Percentiles rank a stretch among this genome's conserved stretches.
Evolutionary conservation across 306 rosid genomes (phyloP).

Genomic region (Abrus precatorius): DNA sequence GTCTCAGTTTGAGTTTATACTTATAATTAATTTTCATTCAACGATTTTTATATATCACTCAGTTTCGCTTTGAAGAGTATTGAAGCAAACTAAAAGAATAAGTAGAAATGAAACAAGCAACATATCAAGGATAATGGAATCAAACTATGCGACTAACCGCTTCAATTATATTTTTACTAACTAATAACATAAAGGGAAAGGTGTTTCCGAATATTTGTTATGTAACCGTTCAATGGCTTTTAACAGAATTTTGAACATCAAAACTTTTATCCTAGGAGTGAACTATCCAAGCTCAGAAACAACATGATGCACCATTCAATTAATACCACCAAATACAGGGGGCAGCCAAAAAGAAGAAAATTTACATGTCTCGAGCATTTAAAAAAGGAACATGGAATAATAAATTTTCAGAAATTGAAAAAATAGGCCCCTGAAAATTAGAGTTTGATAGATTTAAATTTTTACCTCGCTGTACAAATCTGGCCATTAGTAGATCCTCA

Average conservation of each 20-base stretch:
- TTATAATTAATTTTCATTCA: not conserved
- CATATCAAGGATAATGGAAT: slow-evolving; percentile 29
- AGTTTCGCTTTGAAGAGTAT: not conserved
- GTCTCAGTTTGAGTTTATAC: not conserved
- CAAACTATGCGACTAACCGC: slow-evolving; percentile 34
- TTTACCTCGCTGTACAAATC: slow-evolving; percentile 93
- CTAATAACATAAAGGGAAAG: slow-evolving; percentile 51
- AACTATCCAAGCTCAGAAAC: slow-evolving; percentile 57
- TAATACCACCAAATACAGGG: slow-evolving; percentile 64
- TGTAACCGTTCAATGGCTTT: slow-evolving; percentile 58
- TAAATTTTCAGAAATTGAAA: slow-evolving; percentile 54
- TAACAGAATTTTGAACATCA: slow-evolving; percentile 53
- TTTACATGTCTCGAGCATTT: slow-evolving; percentile 69
- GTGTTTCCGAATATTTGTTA: slow-evolving; percentile 55
- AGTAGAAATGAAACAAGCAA: slow-evolving; percentile 12
- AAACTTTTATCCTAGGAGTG: slow-evolving; percentile 58
- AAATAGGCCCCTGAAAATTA: slow-evolving; percentile 61
- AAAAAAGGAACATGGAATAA: slow-evolving; percentile 56
- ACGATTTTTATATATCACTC: not conserved
- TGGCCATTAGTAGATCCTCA: slow-evolving; percentile 66
- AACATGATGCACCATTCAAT: slow-evolving; percentile 59
- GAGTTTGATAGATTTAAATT: slow-evolving; percentile 58
- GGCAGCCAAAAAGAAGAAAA: slow-evolving; percentile 69
- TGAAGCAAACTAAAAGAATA: not conserved
- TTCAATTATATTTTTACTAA: slow-evolving; percentile 49